phyloP scores from a whole-genome alignment of 1,139 yeast species.

The Casaregolazyma suthepensis region DNA sequence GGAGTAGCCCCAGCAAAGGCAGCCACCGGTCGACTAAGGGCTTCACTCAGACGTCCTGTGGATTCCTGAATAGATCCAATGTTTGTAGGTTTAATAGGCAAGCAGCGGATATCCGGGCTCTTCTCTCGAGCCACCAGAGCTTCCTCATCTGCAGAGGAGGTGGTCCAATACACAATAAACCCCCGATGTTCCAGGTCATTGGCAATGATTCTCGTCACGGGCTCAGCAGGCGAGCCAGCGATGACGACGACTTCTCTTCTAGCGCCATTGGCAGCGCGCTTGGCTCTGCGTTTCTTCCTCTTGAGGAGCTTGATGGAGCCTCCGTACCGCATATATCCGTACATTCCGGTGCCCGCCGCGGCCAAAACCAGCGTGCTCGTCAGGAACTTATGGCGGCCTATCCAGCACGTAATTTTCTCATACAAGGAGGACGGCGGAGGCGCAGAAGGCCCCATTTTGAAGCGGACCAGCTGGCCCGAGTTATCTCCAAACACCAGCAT shows the following conservation, averaged over 20 bases:
- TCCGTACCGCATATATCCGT: slow-evolving; percentile 14
- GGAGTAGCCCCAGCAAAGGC: slow-evolving; percentile 49
- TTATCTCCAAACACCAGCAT: slow-evolving; percentile 13
- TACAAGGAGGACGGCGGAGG: slow-evolving; percentile 24
- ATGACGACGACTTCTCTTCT: slow-evolving; percentile 67
- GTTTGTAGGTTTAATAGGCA: slow-evolving; percentile 44
- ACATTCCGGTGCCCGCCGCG: slow-evolving; percentile 21
- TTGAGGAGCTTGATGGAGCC: not conserved
- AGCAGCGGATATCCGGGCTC: slow-evolving; percentile 50
- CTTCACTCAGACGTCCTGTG: slow-evolving; percentile 37
- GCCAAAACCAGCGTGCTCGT: slow-evolving; percentile 23
- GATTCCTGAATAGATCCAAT: slow-evolving; percentile 32
- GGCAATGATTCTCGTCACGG: slow-evolving; percentile 62
- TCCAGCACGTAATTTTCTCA: slow-evolving; percentile 26
- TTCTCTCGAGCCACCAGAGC: slow-evolving; percentile 51
- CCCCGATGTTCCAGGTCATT: slow-evolving; percentile 73
- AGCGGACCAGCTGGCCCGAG: slow-evolving; percentile 5
- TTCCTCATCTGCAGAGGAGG: slow-evolving; percentile 58
- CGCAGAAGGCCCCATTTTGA: slow-evolving; percentile 20
- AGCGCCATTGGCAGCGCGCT: slow-evolving; percentile 60
- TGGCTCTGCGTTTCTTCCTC: slow-evolving; percentile 46
- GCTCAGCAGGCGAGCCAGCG: slow-evolving; percentile 74
- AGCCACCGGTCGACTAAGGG: slow-evolving; percentile 38
- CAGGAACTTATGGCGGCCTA: slow-evolving; percentile 23
- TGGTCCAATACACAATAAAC: slow-evolving; percentile 70